Conservation (phyloP, 2,329 filamentous ascomycete genomes). For the Fulvia fulva region DNA sequence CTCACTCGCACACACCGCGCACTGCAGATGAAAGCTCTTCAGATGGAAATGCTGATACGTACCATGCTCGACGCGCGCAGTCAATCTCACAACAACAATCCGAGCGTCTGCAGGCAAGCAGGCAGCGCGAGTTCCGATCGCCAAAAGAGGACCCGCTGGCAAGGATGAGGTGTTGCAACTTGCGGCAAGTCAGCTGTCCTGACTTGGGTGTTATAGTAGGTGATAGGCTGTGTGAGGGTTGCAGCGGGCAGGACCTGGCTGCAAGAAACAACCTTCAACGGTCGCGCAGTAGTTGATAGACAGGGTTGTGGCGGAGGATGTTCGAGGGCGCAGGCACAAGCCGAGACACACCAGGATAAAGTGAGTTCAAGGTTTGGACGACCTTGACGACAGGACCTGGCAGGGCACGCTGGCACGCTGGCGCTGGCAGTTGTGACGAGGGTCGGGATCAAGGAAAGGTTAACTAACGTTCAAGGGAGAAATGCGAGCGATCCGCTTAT, state of each 20-base stretch:
- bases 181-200: not conserved
- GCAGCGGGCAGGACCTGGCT: not conserved
- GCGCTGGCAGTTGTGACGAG: not conserved
- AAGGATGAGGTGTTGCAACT: constrained; percentile 1
- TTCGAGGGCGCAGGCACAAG: not conserved
- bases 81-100: not conserved
- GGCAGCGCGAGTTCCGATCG: not conserved
- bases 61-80: not conserved
- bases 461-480: not conserved
- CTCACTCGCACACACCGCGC: not conserved
- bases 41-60: not conserved
- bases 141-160: not conserved
- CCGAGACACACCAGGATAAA: not conserved
- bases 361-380: not conserved
- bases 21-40: not conserved
- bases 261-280: constrained; percentile 1
- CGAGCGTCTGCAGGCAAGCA: not conserved
- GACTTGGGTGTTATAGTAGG: not conserved
- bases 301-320: not conserved
- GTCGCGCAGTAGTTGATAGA: constrained; percentile 2
- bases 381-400: not conserved
- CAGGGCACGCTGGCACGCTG: too few species aligned
- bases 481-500: not conserved
- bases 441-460: not conserved
- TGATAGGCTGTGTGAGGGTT: not conserved